Conservation (phyloP, 139 green algal species). For the Yamagishiella unicocca region DNA sequence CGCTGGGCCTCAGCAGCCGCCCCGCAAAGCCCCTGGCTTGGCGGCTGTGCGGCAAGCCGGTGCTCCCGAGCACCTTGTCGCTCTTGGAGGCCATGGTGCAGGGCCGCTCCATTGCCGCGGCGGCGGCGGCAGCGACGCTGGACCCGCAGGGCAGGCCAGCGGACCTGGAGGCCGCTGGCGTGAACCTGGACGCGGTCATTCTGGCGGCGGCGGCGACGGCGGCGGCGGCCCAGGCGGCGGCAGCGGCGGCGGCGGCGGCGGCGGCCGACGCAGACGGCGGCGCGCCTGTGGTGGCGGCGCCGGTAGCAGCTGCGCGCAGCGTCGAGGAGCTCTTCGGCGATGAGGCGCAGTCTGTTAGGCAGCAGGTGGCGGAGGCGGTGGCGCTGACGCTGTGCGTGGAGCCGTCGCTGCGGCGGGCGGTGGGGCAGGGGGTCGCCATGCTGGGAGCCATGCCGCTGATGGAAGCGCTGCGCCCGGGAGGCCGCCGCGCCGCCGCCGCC, state of each 20-base stretch:
- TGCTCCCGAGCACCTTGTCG: slow-evolving; percentile 62
- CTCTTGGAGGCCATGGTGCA: slow-evolving; percentile 49
- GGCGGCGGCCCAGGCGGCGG: no score
- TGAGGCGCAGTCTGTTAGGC: slow-evolving; percentile 30
- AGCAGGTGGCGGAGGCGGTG: slow-evolving; percentile 51
- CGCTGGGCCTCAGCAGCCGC: slow-evolving; percentile 51
- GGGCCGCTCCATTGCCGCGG: slow-evolving; percentile 35
- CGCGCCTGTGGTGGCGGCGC: neutral
- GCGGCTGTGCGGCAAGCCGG: slow-evolving; percentile 80
- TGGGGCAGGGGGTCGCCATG: slow-evolving; percentile 67
- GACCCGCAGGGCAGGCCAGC: slow-evolving; percentile 44
- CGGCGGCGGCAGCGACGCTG: slow-evolving; percentile 41
- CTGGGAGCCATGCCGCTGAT: slow-evolving; percentile 52
- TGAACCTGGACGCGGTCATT: slow-evolving; percentile 56
- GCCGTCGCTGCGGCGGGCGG: slow-evolving; percentile 45
- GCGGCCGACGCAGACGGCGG: neutral
- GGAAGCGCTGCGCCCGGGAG: slow-evolving; percentile 20
- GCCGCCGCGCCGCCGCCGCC: neutral
- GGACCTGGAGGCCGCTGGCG: slow-evolving; percentile 46
- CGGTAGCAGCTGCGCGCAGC: neutral
- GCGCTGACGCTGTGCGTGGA: slow-evolving; percentile 64
- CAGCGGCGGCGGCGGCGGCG: neutral
- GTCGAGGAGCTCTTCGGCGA: slow-evolving; percentile 12
- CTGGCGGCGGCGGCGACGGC: neutral
- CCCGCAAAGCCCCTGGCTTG: slow-evolving; percentile 84